These are phyloP conservation scores for Aureobasidium sp. DNA, from an alignment of 2,329 filamentous ascomycete genomes.

Conservation along the genomic window DNA sequence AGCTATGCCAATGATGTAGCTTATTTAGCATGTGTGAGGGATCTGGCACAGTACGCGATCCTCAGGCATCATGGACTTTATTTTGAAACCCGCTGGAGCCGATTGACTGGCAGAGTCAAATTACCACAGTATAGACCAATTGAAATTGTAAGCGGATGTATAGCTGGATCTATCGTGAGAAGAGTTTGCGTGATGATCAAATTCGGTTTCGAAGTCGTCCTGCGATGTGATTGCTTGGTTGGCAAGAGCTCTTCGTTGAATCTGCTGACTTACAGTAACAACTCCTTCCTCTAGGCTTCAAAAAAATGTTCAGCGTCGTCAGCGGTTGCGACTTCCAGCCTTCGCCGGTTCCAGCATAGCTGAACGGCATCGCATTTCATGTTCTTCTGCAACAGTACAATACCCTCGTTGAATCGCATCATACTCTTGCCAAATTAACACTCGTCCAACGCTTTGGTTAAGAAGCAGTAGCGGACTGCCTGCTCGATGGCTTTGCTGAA, in stretches of 20 bases:
- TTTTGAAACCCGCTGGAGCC: not conserved
- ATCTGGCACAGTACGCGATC: not conserved
- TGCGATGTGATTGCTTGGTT: not conserved
- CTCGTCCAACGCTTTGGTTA: not conserved
- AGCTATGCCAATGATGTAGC: too few relatives aligned
- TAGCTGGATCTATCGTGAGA: not conserved
- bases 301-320: not conserved
- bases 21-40: too few relatives aligned
- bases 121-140: not conserved
- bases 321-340: not conserved
- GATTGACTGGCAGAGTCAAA: not conserved
- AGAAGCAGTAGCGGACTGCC: not conserved
- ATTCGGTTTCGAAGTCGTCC: not conserved
- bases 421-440: not conserved
- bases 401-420: not conserved
- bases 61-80: not conserved
- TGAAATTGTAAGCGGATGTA: not conserved
- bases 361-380: not conserved
- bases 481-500: conserved; percentile 39
- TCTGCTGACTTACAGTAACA: not conserved
- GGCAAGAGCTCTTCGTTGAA: not conserved
- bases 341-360: too few relatives aligned
- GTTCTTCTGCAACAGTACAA: not conserved
- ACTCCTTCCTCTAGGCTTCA: not conserved
- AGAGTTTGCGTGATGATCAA: not conserved